These are phyloP conservation scores for Ophiostoma montium DNA, from an alignment of 2,329 filamentous ascomycete genomes.

Conservation along the genomic window DNA sequence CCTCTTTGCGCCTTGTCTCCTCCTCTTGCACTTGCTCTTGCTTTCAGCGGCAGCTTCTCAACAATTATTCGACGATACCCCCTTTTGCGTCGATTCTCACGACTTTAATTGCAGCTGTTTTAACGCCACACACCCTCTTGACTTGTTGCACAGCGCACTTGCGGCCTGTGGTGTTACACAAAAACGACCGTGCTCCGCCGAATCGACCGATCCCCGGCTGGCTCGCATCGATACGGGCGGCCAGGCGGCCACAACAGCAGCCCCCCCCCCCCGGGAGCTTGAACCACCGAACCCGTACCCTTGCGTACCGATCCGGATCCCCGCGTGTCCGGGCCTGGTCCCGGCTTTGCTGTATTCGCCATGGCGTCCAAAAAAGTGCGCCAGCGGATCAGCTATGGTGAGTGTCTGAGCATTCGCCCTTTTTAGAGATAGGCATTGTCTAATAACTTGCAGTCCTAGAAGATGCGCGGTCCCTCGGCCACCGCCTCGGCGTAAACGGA, in stretches of 20 bases:
- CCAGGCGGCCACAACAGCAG: conserved; percentile 5
- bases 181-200: not conserved
- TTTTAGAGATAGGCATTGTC: not conserved
- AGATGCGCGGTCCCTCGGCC: conserved; percentile 54
- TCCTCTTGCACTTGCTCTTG: not conserved
- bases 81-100: not conserved
- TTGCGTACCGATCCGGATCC: not conserved
- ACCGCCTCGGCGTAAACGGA: conserved; percentile 89
- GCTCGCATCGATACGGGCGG: not conserved
- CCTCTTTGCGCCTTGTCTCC: not conserved
- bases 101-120: not conserved
- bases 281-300: not conserved
- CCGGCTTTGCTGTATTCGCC: conserved; percentile 9
- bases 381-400: conserved; percentile 54
- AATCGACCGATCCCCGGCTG: not conserved
- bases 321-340: not conserved
- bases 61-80: not conserved
- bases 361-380: conserved; percentile 49
- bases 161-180: not conserved
- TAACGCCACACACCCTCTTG: not conserved
- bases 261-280: not conserved
- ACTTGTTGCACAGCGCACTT: not conserved
- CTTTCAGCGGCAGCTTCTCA: not conserved
- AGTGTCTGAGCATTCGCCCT: conserved; percentile 16
- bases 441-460: conserved; percentile 34